Base-by-base conservation (phyloP, 257 asterid species). In the Anisodus tanguticus region DNA sequence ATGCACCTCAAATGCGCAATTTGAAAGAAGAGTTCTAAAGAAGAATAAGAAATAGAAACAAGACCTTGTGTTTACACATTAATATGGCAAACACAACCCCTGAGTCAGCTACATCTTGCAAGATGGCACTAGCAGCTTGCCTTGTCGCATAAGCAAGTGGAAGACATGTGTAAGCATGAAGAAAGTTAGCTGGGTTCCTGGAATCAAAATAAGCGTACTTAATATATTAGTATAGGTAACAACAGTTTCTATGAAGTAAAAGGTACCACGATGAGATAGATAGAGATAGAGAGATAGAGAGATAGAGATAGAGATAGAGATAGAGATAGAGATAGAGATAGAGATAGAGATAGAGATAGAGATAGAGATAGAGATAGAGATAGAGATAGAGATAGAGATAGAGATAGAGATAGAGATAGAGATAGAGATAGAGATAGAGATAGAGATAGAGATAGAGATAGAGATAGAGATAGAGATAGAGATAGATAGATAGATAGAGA, bases 181-280 rank as follows among this genome's bases (percentile, higher is more conserved):
- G 97, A 90, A 95, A 97, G 67, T 93, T 92, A 85, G 98, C 94
- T 47, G 99, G 99, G 87, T 95, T 95, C 98, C 98, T 97, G 87
- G 90, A 86, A 86, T 70, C 69, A 68, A 72, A 88, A 81, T 35
- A 83, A 19, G 81, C 39, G 67, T 68, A 67, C 49, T 55, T 53
- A 7, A 76, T 51, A 26, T 12, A 76, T 51, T 76, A 51, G 64
- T 26, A 53, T 26, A 31, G 35, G 35, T 31, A 31, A 31, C 35
- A 31, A 31, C 35, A 31, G 35, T 31, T 31, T 31, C 35, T 31
- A 31, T 31, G 15, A 79, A 47, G 57, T 58, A 76, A 35, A 78
- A 47, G 31, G 49, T 53, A 77, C 12, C 81, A 76, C n/a, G 63
- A 76, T 26, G 45, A 22, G 49, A n/a, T n/a, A n/a, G n/a, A 55